phyloP scores from a whole-genome alignment of 495 filamentous ascomycete genomes.

The Talaromyces liani region DNA sequence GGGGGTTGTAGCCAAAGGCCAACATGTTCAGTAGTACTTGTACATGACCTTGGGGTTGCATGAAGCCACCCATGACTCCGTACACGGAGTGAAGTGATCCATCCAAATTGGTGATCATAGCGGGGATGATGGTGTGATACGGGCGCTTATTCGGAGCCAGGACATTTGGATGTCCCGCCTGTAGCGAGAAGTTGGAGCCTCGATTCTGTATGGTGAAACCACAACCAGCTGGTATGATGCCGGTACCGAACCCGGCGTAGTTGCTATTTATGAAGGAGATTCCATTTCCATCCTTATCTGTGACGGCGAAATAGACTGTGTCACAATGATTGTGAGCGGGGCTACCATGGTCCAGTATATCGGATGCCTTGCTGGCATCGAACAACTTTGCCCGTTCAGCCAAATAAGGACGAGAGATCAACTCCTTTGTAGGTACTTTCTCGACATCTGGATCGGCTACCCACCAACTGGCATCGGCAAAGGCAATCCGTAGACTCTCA shows the following conservation, averaged over 20 bases:
- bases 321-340: conserved; percentile 68
- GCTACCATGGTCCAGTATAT: conserved; percentile 54
- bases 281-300: conserved; percentile 76
- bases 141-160: conserved; percentile 79
- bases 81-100: conserved; percentile 72
- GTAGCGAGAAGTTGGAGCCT: conserved; percentile 73
- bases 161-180: conserved; percentile 63
- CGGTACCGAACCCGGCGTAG: conserved; percentile 84
- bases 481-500: conserved; percentile 84
- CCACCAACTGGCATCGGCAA: conserved; percentile 86
- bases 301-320: conserved; percentile 87
- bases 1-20: conserved; percentile 74
- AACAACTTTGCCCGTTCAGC: conserved; percentile 65
- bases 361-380: conserved; percentile 46
- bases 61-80: conserved; percentile 97
- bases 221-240: conserved; percentile 72
- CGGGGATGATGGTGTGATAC: conserved; percentile 97
- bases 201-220: conserved; percentile 95
- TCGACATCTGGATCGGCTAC: conserved; percentile 71
- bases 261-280: conserved; percentile 96
- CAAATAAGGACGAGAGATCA: conserved; percentile 58
- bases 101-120: conserved; percentile 75
- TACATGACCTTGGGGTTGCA: conserved; percentile 98
- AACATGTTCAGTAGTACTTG: conserved; percentile 91
- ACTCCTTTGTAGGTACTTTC: conserved; percentile 54